Evolutionary conservation across 2,329 filamentous ascomycete species (phyloP).

Genomic region (Raffaelea arxii): DNA sequence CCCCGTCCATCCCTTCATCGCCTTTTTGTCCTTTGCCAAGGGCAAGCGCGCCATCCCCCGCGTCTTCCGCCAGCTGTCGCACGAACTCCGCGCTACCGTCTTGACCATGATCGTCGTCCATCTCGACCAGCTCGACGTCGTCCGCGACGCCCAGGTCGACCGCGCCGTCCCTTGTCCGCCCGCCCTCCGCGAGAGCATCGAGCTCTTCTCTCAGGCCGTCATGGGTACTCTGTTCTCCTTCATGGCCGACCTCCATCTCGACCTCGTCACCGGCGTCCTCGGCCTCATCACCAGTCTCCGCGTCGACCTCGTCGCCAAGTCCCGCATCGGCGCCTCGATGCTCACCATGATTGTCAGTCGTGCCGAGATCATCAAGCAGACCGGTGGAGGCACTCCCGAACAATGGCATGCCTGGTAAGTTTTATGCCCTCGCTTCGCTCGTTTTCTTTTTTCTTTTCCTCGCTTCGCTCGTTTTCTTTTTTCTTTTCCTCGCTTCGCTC

Average conservation of each 20-base stretch:
- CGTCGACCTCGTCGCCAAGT: constrained; percentile 73
- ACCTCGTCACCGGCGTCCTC: constrained; percentile 83
- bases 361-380: constrained; percentile 86
- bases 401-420: constrained; percentile 73
- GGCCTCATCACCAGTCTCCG: constrained; percentile 79
- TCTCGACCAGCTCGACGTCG: constrained; percentile 83
- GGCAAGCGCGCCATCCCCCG: constrained; percentile 94
- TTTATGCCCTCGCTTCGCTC: no score
- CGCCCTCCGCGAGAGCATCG: constrained; percentile 79
- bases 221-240: constrained; percentile 86
- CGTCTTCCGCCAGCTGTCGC: constrained; percentile 85
- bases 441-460: neutral
- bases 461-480: constrained; percentile 10
- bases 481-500: no score
- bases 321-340: constrained; percentile 79
- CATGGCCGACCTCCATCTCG: constrained; percentile 80
- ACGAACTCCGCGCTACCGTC: constrained; percentile 88
- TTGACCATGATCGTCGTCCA: constrained; percentile 94
- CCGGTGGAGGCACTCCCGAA: constrained; percentile 56
- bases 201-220: constrained; percentile 78
- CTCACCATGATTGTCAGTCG: constrained; percentile 91
- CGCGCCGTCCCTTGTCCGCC: constrained; percentile 60
- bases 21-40: constrained; percentile 87
- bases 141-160: constrained; percentile 67
- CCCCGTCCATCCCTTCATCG: constrained; percentile 85